Conservation (phyloP, 2,329 filamentous ascomycete species). For the Metarhizium sp. region DNA sequence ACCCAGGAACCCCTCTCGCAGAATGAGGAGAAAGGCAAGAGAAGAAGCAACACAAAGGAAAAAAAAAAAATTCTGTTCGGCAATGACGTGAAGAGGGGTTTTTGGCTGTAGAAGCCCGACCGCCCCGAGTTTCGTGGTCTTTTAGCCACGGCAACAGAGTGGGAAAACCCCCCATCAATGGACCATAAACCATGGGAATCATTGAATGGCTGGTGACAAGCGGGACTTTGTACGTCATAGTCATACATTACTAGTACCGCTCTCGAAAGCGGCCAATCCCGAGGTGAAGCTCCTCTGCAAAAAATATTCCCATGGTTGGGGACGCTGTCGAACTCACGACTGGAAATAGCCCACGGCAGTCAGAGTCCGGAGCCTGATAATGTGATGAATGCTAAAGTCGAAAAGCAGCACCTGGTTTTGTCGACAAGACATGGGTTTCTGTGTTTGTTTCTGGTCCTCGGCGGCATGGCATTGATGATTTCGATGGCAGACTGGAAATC, state of each 20-base stretch:
- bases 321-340: neutral
- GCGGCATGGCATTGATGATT: neutral
- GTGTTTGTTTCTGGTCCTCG: neutral
- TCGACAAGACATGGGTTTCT: neutral
- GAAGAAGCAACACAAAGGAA: neutral
- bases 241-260: neutral
- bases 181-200: neutral
- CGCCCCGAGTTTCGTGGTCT: neutral
- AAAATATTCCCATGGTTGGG: neutral
- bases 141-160: neutral
- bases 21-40: neutral
- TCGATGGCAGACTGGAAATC: neutral
- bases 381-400: neutral
- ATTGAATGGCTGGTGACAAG: slow-evolving; percentile 2
- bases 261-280: neutral
- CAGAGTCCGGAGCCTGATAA: neutral
- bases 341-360: neutral
- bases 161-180: no score
- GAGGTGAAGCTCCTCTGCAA: neutral
- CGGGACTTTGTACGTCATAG: neutral
- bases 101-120: neutral
- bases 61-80: neutral
- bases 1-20: neutral
- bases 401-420: neutral
- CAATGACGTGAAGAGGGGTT: neutral